phyloP scores from a whole-genome alignment of 257 asterid species.

The Capsicum rhomboideum region DNA sequence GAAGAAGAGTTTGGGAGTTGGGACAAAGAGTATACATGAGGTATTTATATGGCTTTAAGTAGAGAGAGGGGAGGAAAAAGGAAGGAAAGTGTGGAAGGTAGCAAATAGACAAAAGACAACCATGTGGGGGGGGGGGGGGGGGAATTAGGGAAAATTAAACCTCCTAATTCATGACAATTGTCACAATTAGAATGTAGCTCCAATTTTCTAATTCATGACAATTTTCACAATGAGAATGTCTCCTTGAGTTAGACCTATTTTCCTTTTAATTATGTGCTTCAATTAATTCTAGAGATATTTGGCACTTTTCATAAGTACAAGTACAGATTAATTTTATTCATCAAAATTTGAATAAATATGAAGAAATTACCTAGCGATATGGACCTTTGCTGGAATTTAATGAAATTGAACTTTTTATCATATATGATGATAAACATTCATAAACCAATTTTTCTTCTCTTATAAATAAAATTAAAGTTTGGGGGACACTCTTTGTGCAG shows the following conservation, averaged over 20 bases:
- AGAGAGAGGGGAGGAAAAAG: background rate
- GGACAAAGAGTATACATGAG: background rate
- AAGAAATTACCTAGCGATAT: background rate
- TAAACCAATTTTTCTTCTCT: no score
- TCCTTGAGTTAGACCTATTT: background rate
- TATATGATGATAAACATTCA: background rate
- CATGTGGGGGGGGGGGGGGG: background rate
- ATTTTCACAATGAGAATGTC: slow-evolving; percentile 1
- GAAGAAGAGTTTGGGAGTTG: background rate
- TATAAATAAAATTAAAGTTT: no score
- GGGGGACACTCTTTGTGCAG: background rate
- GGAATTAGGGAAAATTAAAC: no score
- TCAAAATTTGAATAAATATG: background rate
- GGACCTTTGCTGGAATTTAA: background rate
- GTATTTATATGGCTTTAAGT: slow-evolving; percentile 1
- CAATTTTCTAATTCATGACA: slow-evolving; percentile 5
- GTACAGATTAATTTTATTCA: no score
- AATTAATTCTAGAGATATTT: no score
- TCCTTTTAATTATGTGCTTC: no score
- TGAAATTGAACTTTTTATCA: background rate
- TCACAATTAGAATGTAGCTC: slow-evolving; percentile 1
- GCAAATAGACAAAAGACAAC: background rate
- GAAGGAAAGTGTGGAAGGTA: background rate
- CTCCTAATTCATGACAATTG: slow-evolving; percentile 11
- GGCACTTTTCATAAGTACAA: no score